Percentiles rank a stretch among this genome's conserved stretches.
phyloP scores from a whole-genome alignment of 2,329 filamentous ascomycete species.

The Emericellopsis cladophorae region DNA sequence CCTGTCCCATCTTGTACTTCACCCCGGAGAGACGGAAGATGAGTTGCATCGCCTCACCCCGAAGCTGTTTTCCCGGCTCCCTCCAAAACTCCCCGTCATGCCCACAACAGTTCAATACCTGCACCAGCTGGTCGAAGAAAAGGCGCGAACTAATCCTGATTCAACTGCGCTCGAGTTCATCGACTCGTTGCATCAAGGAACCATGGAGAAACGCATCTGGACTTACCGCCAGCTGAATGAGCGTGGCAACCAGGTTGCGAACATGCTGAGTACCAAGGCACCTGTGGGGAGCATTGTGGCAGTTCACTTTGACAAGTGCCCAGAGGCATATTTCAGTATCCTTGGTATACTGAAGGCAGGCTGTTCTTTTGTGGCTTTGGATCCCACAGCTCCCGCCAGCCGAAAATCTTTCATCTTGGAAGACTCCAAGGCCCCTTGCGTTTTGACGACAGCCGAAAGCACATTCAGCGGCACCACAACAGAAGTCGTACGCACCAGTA shows the following conservation, averaged over 20 bases:
- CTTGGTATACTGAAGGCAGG: constrained; percentile 74
- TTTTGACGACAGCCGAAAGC: constrained; percentile 35
- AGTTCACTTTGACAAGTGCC: constrained; percentile 74
- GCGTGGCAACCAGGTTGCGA: constrained; percentile 60
- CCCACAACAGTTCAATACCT: constrained; percentile 46
- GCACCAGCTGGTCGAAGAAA: constrained; percentile 66
- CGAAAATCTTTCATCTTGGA: constrained; percentile 67
- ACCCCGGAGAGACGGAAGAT: constrained; percentile 26
- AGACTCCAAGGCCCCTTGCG: constrained; percentile 54
- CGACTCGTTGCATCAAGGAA: constrained; percentile 29
- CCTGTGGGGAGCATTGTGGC: constrained; percentile 52
- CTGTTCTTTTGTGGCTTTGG: constrained; percentile 69
- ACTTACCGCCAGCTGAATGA: constrained; percentile 60
- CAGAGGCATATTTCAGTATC: constrained; percentile 73
- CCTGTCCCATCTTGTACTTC: constrained; percentile 44
- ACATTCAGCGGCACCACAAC: constrained; percentile 20
- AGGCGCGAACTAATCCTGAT: constrained; percentile 40
- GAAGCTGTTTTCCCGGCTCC: constrained; percentile 50
- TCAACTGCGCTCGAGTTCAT: constrained; percentile 67
- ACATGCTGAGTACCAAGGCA: constrained; percentile 41
- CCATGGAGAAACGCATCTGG: constrained; percentile 36
- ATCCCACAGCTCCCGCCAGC: constrained; percentile 57
- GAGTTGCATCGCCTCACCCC: constrained; percentile 18
- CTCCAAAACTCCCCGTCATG: constrained; percentile 45
- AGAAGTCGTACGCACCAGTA: constrained; percentile 18